Percentiles rank a stretch among this genome's conserved stretches.
Conservation (phyloP, 2,329 filamentous ascomycete genomes). For the Rhytidhysteron rufulum region DNA sequence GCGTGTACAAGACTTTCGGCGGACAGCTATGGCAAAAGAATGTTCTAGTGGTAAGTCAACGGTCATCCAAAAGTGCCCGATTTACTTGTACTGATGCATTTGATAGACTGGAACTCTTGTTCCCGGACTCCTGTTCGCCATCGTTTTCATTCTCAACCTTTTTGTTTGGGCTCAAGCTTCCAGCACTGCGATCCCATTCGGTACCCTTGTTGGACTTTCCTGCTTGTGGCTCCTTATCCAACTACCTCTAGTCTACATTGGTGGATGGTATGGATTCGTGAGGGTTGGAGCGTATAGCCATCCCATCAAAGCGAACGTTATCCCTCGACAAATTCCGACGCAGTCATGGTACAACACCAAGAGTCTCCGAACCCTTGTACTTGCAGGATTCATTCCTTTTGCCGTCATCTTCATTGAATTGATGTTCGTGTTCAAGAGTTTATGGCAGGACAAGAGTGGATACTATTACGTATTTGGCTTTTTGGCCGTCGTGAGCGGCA, state of each 20-base stretch:
- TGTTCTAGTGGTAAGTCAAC: slow-evolving; percentile 47
- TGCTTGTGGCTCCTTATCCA: slow-evolving; percentile 82
- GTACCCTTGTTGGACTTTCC: slow-evolving; percentile 69
- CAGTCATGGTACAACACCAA: slow-evolving; percentile 76
- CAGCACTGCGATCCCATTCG: slow-evolving; percentile 80
- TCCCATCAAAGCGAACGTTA: slow-evolving; percentile 70
- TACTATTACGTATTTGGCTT: slow-evolving; percentile 94
- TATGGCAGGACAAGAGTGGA: slow-evolving; percentile 87
- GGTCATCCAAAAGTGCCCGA: not conserved
- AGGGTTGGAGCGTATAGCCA: slow-evolving; percentile 69
- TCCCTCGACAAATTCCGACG: slow-evolving; percentile 69
- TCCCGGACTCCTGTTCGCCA: slow-evolving; percentile 70
- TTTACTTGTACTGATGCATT: slow-evolving; percentile 42
- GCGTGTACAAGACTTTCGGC: slow-evolving; percentile 79
- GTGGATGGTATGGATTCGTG: slow-evolving; percentile 72
- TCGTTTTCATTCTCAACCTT: slow-evolving; percentile 76
- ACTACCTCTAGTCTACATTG: slow-evolving; percentile 76
- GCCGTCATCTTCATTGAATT: slow-evolving; percentile 86
- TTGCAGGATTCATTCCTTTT: slow-evolving; percentile 78
- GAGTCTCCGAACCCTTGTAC: slow-evolving; percentile 59
- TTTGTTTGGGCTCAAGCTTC: slow-evolving; percentile 90
- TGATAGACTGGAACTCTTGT: slow-evolving; percentile 67
- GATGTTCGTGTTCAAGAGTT: slow-evolving; percentile 78
- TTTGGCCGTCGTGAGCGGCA: slow-evolving; percentile 67
- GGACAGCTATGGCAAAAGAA: slow-evolving; percentile 73